A percentile compares a stretch with the other conserved stretches of the same genome.
These are phyloP conservation scores for Fusarium sp. DNA, from an alignment of 2,329 filamentous ascomycete species.

Conservation along the genomic window DNA sequence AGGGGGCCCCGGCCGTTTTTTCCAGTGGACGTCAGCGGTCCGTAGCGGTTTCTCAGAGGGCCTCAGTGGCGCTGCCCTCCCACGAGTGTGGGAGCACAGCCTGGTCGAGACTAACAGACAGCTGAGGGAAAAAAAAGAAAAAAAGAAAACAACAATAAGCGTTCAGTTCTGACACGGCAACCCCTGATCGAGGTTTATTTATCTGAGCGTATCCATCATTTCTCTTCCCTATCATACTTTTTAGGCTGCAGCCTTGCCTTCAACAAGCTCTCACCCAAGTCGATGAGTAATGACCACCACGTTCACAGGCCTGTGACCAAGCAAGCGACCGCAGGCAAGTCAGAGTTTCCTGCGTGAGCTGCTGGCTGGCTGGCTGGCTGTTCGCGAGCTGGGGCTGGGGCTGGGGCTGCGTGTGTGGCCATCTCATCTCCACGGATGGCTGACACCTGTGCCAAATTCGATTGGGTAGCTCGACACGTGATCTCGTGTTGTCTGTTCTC, in stretches of 20 bases:
- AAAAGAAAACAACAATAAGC: not conserved
- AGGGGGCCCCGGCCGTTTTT: conserved; percentile 20
- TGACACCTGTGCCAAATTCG: conserved; percentile 6
- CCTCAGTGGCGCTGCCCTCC: not conserved
- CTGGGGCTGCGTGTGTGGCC: not conserved
- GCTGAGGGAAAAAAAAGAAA: not conserved
- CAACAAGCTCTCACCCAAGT: not conserved
- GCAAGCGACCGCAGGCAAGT: not conserved
- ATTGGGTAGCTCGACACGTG: conserved; percentile 37
- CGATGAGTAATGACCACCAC: not conserved
- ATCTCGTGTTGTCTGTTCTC: conserved; percentile 43
- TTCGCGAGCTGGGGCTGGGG: not conserved
- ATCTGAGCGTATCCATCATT: not conserved
- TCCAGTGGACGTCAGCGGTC: conserved; percentile 5
- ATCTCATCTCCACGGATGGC: conserved; percentile 9
- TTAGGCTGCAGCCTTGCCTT: not conserved
- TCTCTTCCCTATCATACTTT: not conserved
- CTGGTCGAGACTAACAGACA: not conserved
- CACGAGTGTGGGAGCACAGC: conserved; percentile 1
- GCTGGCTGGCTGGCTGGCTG: not conserved
- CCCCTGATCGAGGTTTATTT: not conserved
- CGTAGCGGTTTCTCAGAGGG: conserved; percentile 2
- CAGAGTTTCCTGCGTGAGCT: not conserved
- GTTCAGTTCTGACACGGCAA: not conserved
- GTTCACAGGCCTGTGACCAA: not conserved